Base-by-base conservation (phyloP, 2,329 filamentous ascomycete species). In the Mycogone perniciosa region DNA sequence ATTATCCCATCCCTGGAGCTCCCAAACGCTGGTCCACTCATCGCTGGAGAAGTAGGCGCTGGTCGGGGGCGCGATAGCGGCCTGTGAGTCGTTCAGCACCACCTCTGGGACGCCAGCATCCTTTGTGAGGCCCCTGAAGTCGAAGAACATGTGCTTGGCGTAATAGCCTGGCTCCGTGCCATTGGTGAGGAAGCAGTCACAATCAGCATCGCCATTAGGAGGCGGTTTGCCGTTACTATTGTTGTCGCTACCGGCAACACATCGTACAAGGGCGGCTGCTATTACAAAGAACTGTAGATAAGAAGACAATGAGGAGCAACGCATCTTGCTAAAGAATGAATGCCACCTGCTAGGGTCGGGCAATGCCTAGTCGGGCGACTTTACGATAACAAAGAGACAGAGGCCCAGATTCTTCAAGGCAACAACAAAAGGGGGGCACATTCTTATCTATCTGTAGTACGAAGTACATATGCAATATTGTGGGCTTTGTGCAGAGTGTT, bases 161-260 rank as follows among this genome's bases (percentile, higher is more conserved):
- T 74, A 79, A 63, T 71, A 78, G 39, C 60, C 59, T 27, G 67
- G 60, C 40, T 65, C 66, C 9, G 68, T 71, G 41, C 67, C 72
- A 56, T 78, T 76, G 57, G 71, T 76, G 45, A 74, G 60, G 56
- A 70, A 80, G 59, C 76, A 79, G 50, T 67, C 65, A 60, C 76
- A 79, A 39, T 63, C 59, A 29, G 63, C 58, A 46, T 70, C 67
- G 8, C 65, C 57, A 13, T 46, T 44, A 42, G 48, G 45, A 27
- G 48, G 40, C 20, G 37, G 31, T 53, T 48, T 38, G 48, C 53
- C 41, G 45, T 50, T 46, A 43, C 30, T 42, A 27, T 40, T 37
- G 9, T 42, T 29, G 34, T 13, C 10, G 1, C 26, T 35, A n/a
- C 29, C 7, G 47, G 33, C 41, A 30, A 41, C 35, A 37, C 44